Evolutionary conservation across 2,329 filamentous ascomycete genomes (phyloP), one percentile per base, ranked within the genome.

Genomic region (Botrytis tulipae): DNA sequence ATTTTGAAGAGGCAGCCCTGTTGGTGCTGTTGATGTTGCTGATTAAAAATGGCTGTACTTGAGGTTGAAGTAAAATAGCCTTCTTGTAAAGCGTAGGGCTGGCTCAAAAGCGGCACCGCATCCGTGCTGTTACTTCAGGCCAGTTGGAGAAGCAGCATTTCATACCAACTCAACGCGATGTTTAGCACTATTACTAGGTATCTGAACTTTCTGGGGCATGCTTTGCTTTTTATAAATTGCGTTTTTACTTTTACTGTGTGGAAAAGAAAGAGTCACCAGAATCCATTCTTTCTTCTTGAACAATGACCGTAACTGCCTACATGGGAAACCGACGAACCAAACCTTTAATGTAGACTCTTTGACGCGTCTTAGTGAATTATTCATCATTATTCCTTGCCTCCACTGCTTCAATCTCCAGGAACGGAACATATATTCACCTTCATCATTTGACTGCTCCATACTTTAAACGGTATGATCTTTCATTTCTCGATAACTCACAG

Each of bases 1-100:
- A 94, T 94, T 90, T 83, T 65, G 70, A 51, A 73, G 25, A 69
- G 54, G 63, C 42, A 61, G 62, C 40, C 51, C 51, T 32, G 20
- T 29, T 40, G 63, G 37, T 61, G 40, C 71, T 60, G 63, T 69
- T 73, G 63, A 73, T 60, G 29, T 63, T 66, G 70, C 57, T 51
- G 35, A 40, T 62, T 35, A n/a, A 65, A 46, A 71, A 60, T 65
- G 8, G 32, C 51, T 62, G 37, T 32, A 20, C 20, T 44, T 40
- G 46, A 71, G 32, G 32, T 57, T 66, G 46, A 59, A 54, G 60
- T 66, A 71, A 51, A 67, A 42, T n/a, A 67, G 61, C 48, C 59
- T 70, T 70, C 25, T 66, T 57, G 51, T 57, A 57, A 57, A n/a
- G 51, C 66, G 48, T 68, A 57, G 25, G 66, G n/a, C 35, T 69